A percentile compares a stretch with the other conserved stretches of the same genome.
These are phyloP conservation scores for Citrus medica DNA, from an alignment of 345 rosid genomes.

Conservation along the genomic window DNA sequence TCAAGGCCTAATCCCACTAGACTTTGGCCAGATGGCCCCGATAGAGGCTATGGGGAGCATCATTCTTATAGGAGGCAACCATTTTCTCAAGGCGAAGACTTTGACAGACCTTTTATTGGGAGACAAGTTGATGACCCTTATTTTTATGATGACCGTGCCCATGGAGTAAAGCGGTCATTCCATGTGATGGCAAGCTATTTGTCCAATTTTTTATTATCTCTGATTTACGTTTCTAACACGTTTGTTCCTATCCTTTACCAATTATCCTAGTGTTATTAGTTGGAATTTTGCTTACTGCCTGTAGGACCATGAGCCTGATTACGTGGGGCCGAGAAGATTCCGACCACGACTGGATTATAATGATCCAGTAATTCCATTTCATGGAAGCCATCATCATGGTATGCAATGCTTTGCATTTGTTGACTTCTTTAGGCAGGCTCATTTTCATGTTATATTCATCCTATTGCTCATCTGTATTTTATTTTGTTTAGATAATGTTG, in stretches of 20 bases:
- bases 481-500: constrained; percentile 39
- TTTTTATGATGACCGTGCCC: constrained; percentile 33
- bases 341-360: constrained; percentile 42
- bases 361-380: constrained; percentile 33
- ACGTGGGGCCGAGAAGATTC: constrained; percentile 40
- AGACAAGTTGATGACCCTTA: constrained; percentile 45
- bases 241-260: not conserved
- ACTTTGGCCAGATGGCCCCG: constrained; percentile 38
- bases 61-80: constrained; percentile 36
- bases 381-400: constrained; percentile 46
- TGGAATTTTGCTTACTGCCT: constrained; percentile 10
- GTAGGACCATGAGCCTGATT: constrained; percentile 50
- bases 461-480: constrained; percentile 13
- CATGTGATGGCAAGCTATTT: constrained; percentile 31
- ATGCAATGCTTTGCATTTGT: not conserved
- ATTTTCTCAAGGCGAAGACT: constrained; percentile 41
- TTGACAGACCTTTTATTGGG: constrained; percentile 34
- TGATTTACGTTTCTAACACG: not conserved
- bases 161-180: constrained; percentile 51
- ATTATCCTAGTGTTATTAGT: not conserved
- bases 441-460: not conserved
- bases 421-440: constrained; percentile 5
- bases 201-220: not conserved
- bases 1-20: constrained; percentile 39
- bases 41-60: constrained; percentile 31